phyloP scores from a whole-genome alignment of 1,284 basidiomycete species.

The Wallemia mellicola region DNA sequence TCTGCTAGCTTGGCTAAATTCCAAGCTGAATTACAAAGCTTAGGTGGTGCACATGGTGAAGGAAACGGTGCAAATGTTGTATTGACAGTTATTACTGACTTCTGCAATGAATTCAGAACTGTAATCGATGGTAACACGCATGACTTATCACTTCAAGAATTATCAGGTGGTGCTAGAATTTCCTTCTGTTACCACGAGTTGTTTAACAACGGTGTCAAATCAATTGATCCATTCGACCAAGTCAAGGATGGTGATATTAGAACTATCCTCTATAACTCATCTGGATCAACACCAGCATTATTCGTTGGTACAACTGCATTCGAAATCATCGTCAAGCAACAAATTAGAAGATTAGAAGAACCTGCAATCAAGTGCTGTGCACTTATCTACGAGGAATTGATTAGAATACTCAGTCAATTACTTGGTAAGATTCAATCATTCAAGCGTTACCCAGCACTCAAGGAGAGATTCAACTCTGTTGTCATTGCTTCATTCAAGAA shows the following conservation, averaged over 20 bases:
- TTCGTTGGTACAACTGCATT: conserved; percentile 92
- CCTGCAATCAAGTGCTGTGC: conserved; percentile 75
- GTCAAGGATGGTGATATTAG: conserved; percentile 95
- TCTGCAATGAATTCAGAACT: conserved; percentile 81
- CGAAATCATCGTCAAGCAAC: conserved; percentile 93
- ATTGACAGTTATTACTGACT: conserved; percentile 84
- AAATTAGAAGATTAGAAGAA: conserved; percentile 85
- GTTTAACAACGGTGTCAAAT: conserved; percentile 83
- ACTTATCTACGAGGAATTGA: conserved; percentile 84
- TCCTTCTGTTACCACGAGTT: conserved; percentile 95
- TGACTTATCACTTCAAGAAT: conserved; percentile 73
- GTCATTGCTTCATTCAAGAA: conserved; percentile 91
- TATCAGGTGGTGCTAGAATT: conserved; percentile 89
- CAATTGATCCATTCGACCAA: conserved; percentile 90
- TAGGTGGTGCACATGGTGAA: conserved; percentile 66
- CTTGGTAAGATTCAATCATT: conserved; percentile 72
- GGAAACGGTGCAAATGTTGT: conserved; percentile 61
- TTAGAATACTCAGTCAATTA: conserved; percentile 72
- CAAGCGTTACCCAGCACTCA: conserved; percentile 73
- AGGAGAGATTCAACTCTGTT: conserved; percentile 74
- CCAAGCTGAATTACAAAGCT: conserved; percentile 46
- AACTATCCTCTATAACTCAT: conserved; percentile 84
- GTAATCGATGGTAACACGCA: conserved; percentile 92
- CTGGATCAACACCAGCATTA: conserved; percentile 76
- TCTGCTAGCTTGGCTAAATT: conserved; percentile 59